phyloP scores from a whole-genome alignment of 1,284 basidiomycete species.

The Boletellus dicymbophilus region DNA sequence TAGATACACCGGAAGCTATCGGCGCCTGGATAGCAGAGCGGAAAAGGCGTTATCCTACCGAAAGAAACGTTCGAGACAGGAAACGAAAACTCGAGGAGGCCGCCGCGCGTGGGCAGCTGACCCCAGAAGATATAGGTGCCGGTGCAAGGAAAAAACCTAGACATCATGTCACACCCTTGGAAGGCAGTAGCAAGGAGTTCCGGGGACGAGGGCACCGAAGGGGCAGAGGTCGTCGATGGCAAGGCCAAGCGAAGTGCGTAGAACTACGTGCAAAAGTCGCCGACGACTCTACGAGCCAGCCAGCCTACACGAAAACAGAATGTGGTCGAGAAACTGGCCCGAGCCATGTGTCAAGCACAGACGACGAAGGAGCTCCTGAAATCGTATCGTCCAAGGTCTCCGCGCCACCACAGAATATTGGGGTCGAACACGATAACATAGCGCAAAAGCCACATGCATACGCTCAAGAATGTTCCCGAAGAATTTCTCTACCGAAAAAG shows the following conservation, averaged over 20 bases:
- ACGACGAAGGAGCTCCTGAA: constrained; percentile 56
- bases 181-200: constrained; percentile 2
- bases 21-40: constrained; percentile 87
- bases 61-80: constrained; percentile 73
- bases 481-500: constrained; percentile 50
- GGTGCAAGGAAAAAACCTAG: constrained; percentile 38
- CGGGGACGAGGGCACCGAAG: constrained; percentile 21
- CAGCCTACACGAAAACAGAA: background rate
- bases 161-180: constrained; percentile 17
- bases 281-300: background rate
- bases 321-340: constrained; percentile 3
- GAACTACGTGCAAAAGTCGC: constrained; percentile 5
- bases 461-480: constrained; percentile 22
- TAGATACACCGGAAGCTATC: constrained; percentile 83
- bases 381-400: constrained; percentile 58
- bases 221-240: constrained; percentile 32
- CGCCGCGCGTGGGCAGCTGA: constrained; percentile 74
- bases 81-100: constrained; percentile 75
- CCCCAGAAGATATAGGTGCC: constrained; percentile 46
- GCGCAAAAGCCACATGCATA: background rate
- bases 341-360: constrained; percentile 15
- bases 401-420: constrained; percentile 3
- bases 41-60: constrained; percentile 80
- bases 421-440: background rate
- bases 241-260: constrained; percentile 35